Conservation (phyloP, 148 eudicot species). For the Amaranthus hypochondriacus region DNA sequence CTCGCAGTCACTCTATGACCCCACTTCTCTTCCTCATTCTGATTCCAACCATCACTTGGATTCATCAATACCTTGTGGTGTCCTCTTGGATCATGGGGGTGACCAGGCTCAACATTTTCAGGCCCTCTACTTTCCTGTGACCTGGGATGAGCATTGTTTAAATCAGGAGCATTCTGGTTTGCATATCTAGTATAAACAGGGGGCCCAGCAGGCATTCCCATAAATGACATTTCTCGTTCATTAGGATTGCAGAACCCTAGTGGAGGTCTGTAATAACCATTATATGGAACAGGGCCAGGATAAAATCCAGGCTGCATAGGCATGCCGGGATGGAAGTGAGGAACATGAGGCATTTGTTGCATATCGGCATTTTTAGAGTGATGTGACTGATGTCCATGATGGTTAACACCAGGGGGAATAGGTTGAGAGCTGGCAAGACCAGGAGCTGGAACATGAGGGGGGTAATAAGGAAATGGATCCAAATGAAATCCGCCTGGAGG, state of each 20-base stretch:
- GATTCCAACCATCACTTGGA: conserved; percentile 46
- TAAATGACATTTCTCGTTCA: conserved; percentile 70
- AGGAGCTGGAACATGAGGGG: conserved; percentile 62
- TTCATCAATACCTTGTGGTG: conserved; percentile 44
- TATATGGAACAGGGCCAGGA: conserved; percentile 65
- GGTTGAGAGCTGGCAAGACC: conserved; percentile 60
- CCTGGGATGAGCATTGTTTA: conserved; percentile 46
- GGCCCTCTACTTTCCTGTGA: conserved; percentile 38
- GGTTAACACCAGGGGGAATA: conserved; percentile 54
- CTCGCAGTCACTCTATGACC: conserved; percentile 31
- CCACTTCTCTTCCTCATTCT: conserved; percentile 43
- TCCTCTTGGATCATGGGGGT: conserved; percentile 43
- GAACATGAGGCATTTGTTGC: conserved; percentile 54
- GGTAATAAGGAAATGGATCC: conserved; percentile 83
- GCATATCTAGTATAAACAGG: conserved; percentile 55
- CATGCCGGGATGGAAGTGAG: conserved; percentile 69
- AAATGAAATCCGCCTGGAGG: conserved; percentile 74
- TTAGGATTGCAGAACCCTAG: conserved; percentile 65
- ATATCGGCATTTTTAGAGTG: conserved; percentile 69
- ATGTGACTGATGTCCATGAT: conserved; percentile 71
- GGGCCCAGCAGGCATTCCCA: conserved; percentile 71
- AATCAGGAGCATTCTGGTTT: conserved; percentile 47
- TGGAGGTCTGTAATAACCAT: conserved; percentile 81
- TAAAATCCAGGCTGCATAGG: conserved; percentile 82
- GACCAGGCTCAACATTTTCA: conserved; percentile 47